Evolutionary conservation across 192 early-diverging fungal species (phyloP).

Genomic region (Phycomyces blakesleeanus): DNA sequence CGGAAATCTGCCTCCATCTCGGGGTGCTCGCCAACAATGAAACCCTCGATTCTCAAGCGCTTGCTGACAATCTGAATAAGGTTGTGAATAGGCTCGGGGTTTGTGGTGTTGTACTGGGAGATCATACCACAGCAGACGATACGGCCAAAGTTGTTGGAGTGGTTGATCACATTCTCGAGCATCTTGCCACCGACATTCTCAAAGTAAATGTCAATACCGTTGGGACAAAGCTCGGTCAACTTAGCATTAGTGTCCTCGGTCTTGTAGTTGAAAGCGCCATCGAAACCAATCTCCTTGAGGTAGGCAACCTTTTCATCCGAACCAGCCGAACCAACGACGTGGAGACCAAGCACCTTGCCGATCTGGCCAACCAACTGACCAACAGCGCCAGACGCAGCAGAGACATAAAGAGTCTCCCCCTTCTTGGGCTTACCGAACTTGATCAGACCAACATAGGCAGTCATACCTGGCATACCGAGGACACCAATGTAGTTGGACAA

Average conservation of each 20-base stretch:
- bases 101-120: slow-evolving; percentile 58
- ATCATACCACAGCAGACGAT: slow-evolving; percentile 75
- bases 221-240: slow-evolving; percentile 61
- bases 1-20: slow-evolving; percentile 50
- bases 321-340: slow-evolving; percentile 83
- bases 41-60: slow-evolving; percentile 59
- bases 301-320: slow-evolving; percentile 78
- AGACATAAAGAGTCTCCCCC: slow-evolving; percentile 82
- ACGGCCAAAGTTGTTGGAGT: slow-evolving; percentile 63
- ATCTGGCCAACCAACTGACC: slow-evolving; percentile 75
- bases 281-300: slow-evolving; percentile 66
- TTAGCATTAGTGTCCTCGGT: slow-evolving; percentile 48
- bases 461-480: slow-evolving; percentile 79
- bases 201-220: slow-evolving; percentile 87
- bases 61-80: slow-evolving; percentile 50
- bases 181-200: slow-evolving; percentile 82
- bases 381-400: slow-evolving; percentile 72
- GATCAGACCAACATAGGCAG: slow-evolving; percentile 65
- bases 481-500: slow-evolving; percentile 58
- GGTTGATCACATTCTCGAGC: slow-evolving; percentile 65
- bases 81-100: slow-evolving; percentile 54
- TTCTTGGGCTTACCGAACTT: slow-evolving; percentile 65
- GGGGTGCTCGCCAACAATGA: slow-evolving; percentile 54
- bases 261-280: slow-evolving; percentile 94
- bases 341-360: slow-evolving; percentile 67